phyloP scores from a whole-genome alignment of 2,329 filamentous ascomycete species.

The Pseudocercospora fuligena region DNA sequence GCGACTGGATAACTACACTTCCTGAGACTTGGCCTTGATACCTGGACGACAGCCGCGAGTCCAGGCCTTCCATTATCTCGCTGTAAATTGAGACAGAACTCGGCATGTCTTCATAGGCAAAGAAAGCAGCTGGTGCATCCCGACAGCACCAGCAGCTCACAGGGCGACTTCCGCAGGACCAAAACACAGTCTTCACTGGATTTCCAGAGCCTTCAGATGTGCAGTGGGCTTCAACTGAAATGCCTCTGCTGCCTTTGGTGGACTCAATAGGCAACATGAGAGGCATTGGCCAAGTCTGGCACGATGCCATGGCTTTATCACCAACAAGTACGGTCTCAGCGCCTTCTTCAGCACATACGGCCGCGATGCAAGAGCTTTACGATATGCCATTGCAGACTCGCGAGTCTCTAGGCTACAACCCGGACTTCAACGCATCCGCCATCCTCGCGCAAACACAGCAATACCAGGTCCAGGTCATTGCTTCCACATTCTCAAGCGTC shows the following conservation, averaged over 20 bases:
- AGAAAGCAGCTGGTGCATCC: slow-evolving; percentile 20
- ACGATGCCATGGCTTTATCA: slow-evolving; percentile 2
- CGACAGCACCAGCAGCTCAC: slow-evolving; percentile 14
- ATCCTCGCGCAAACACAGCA: slow-evolving; percentile 25
- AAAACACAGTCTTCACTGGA: background rate
- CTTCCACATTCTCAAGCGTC: slow-evolving; percentile 46
- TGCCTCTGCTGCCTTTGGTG: slow-evolving; percentile 2
- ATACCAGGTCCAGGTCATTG: slow-evolving; percentile 41
- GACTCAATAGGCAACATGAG: slow-evolving; percentile 1
- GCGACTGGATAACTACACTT: slow-evolving; percentile 6
- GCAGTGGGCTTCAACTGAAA: background rate
- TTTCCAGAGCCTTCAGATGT: slow-evolving; percentile 4
- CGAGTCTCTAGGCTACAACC: slow-evolving; percentile 21
- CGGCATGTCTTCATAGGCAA: slow-evolving; percentile 17
- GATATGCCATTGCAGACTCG: slow-evolving; percentile 1
- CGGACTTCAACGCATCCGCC: slow-evolving; percentile 28
- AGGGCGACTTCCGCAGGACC: background rate
- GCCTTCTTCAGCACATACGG: background rate
- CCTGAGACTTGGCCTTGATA: slow-evolving; percentile 9
- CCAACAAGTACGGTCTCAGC: background rate
- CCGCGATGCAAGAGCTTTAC: background rate
- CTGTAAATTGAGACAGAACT: background rate
- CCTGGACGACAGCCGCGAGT: slow-evolving; percentile 22
- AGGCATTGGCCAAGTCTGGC: background rate
- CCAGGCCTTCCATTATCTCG: slow-evolving; percentile 9